Base-by-base conservation (phyloP, 1,284 basidiomycete species). In the Boletus holoroseus region DNA sequence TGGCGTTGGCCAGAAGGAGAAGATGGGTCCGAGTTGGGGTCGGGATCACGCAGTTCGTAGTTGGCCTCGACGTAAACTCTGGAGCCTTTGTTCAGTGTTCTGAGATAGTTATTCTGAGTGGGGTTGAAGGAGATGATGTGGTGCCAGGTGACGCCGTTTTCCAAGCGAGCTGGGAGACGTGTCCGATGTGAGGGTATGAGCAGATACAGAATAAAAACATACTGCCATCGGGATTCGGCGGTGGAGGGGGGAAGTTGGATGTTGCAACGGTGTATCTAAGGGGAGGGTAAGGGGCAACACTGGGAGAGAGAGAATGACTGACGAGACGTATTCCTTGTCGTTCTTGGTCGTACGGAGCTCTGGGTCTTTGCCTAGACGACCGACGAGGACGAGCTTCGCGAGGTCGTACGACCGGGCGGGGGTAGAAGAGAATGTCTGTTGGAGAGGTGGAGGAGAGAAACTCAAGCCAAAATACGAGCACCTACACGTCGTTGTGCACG, bases 271-370 rank as follows among this genome's bases (percentile, higher is more conserved):
- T 72, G 63, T 91, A 91, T 3, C 83, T 87, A 54, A 3, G 20
- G n/a, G 27, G 37, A 15, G 16, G 26, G 30, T 56, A 11, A 56
- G 49, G 36, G n/a, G 30, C 7, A 28, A 46, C 22, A 12, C 9
- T 8, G 24, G n/a, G 32, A 16, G 11, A 48, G 9, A 30, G 39
- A 9, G 22, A 0, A 37, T 55, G 2, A 77, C 85, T 54, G 60
- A 90, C 87, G 75, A 67, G 35, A 88, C 72, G 55, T 82, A 93
- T 77, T 91, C 86, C 62, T 82, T 84, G 55, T 88, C 83, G 51
- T 73, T 81, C 69, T 78, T 87, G 2, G 87, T 84, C 38, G 70
- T 72, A 47, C 81, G 80, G 34, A 79, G 63, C 63, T 88, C 85
- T 39, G 90, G 87, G 43, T 86, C 83, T 61, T 64, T 82, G 24